Percentiles rank a stretch among this genome's conserved stretches.
phyloP scores from a whole-genome alignment of 2,329 filamentous ascomycete genomes.

The Furcasterigmium furcatum region DNA sequence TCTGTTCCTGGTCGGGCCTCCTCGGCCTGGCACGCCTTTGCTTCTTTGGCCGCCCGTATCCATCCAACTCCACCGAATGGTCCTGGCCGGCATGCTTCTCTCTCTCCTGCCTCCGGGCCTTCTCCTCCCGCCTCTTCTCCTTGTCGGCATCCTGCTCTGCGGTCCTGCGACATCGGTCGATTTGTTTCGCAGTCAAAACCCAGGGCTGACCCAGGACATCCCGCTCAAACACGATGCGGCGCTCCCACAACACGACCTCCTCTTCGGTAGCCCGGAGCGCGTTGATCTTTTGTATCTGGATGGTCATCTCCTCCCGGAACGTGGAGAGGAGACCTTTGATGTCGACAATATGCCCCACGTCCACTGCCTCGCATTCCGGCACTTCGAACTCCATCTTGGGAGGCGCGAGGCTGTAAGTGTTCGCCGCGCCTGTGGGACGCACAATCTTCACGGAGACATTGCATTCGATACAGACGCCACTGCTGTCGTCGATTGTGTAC shows the following conservation, averaged over 20 bases:
- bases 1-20: too few relatives aligned
- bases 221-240: constrained; percentile 43
- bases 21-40: too few relatives aligned
- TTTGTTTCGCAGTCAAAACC: constrained; percentile 45
- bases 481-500: constrained; percentile 64
- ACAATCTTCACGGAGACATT: constrained; percentile 19
- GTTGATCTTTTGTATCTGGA: constrained; percentile 49
- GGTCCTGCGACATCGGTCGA: constrained; percentile 45
- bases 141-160: constrained; percentile 29
- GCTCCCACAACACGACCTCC: constrained; percentile 59
- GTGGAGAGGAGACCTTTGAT: constrained; percentile 49
- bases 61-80: not conserved
- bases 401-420: not conserved
- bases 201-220: constrained; percentile 51
- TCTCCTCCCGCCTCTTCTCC: constrained; percentile 12
- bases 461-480: constrained; percentile 55
- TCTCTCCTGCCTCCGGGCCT: not conserved
- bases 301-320: constrained; percentile 46
- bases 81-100: too few relatives aligned
- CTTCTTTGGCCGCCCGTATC: not conserved
- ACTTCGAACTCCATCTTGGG: not conserved
- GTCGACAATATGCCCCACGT: constrained; percentile 54
- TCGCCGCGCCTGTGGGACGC: not conserved
- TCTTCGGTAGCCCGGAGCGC: constrained; percentile 47
- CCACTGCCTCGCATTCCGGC: constrained; percentile 27